Base-by-base conservation (phyloP, 2,329 filamentous ascomycete species). In the Xylariaceae sp. region DNA sequence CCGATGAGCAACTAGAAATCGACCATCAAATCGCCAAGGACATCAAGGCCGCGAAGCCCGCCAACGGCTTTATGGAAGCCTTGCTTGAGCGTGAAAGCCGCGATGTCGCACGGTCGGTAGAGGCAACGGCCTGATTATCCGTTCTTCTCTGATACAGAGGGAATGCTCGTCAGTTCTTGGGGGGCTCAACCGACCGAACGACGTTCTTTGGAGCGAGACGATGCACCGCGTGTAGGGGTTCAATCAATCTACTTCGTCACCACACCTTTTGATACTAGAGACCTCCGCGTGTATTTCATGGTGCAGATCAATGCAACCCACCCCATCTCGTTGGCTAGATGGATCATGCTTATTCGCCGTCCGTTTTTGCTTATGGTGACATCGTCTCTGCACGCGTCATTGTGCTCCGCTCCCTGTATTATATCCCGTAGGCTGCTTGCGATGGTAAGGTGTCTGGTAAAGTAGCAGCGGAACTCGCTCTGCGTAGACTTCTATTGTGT, bases 1-100 rank as follows among this genome's bases (percentile, higher is more conserved):
- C 89, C 1, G 85, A 96, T 65, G 78, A 81, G 65, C 94, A 99
- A 78, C 83, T 99, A 52, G 89, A 87, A 39, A 80, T 96, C 45
- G 80, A 84, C 55, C 59, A 64, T 55, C 78, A 88, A 65, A 76
- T 82, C 13, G 76, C 83, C 47, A 76, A 80, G 67, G 81, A 86
- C 68, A 80, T 89, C 65, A 74, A 76, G 65, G 76, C 75, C 32
- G 72, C 70, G 16, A 67, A 71, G 56, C 68, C 66, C 22, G 63
- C 61, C 42, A 69, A 67, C 48, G 66, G 66, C 50, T 69, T 85
- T 60, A 82, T 81, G 55, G 81, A 86, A 66, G 74, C 78, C 40
- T 73, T 86, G 43, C 77, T 86, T 36, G 81, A 80, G 67, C 76
- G 77, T 50, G 81, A 84, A 71, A 65, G 54, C 19, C 58, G 55